phyloP scores from a whole-genome alignment of 352 stramenopile species.

The Phytophthora syringae region DNA sequence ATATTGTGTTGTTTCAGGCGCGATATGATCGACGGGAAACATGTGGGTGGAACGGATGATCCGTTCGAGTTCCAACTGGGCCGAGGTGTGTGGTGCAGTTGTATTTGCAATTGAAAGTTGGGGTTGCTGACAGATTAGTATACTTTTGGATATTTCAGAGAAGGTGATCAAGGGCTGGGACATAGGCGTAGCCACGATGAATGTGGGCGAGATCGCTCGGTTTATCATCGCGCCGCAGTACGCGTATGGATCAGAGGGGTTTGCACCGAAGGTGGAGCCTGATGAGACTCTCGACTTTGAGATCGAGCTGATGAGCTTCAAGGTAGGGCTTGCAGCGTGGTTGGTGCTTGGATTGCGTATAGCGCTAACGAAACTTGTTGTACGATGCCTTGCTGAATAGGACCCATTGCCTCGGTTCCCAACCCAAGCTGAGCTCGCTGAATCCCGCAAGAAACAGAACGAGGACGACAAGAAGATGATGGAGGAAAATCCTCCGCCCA shows the following conservation, averaged over 20 bases:
- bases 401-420: slow-evolving; percentile 84
- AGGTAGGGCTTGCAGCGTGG: slow-evolving; percentile 34
- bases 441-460: slow-evolving; percentile 81
- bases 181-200: slow-evolving; percentile 85
- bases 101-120: neutral
- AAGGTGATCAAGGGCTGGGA: slow-evolving; percentile 91
- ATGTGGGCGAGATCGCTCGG: slow-evolving; percentile 71
- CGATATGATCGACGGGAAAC: slow-evolving; percentile 81
- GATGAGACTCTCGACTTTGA: slow-evolving; percentile 89
- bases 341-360: neutral
- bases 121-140: slow-evolving; percentile 4
- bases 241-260: slow-evolving; percentile 77
- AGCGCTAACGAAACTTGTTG: slow-evolving; percentile 10
- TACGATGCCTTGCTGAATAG: slow-evolving; percentile 26
- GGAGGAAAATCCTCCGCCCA: slow-evolving; percentile 84
- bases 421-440: slow-evolving; percentile 80
- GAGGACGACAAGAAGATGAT: slow-evolving; percentile 88
- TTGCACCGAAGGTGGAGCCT: slow-evolving; percentile 85
- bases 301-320: slow-evolving; percentile 83
- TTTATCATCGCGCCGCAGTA: slow-evolving; percentile 89
- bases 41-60: slow-evolving; percentile 85
- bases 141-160: slow-evolving; percentile 38
- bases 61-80: slow-evolving; percentile 87
- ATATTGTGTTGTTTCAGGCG: slow-evolving; percentile 39
- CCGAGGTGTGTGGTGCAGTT: slow-evolving; percentile 47